Percentiles rank a stretch among this genome's conserved stretches.
These are phyloP conservation scores for Avicennia marina DNA, from an alignment of 257 asterid genomes.

Conservation along the genomic window DNA sequence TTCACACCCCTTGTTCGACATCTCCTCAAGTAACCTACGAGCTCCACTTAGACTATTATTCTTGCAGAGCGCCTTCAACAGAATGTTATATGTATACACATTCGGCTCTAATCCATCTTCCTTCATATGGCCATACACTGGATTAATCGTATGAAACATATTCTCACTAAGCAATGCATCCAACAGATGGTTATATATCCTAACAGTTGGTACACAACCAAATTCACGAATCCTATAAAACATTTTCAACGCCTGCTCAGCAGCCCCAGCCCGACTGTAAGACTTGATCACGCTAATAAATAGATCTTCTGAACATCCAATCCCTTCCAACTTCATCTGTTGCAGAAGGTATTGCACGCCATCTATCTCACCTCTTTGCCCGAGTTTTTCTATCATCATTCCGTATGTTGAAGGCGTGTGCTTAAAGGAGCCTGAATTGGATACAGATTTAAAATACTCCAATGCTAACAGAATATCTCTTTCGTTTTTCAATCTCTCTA, in stretches of 20 bases:
- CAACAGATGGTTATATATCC: slow-evolving; percentile 73
- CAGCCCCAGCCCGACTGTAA: slow-evolving; percentile 39
- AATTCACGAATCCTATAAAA: slow-evolving; percentile 75
- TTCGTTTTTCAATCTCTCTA: slow-evolving; percentile 48
- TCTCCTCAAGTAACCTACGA: slow-evolving; percentile 67
- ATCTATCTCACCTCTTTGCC: slow-evolving; percentile 51
- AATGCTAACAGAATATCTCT: slow-evolving; percentile 41
- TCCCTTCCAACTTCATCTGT: slow-evolving; percentile 77
- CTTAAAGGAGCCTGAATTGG: slow-evolving; percentile 57
- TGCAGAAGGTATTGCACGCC: slow-evolving; percentile 77
- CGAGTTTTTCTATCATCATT: slow-evolving; percentile 68
- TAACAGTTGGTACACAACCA: slow-evolving; percentile 72
- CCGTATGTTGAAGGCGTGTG: slow-evolving; percentile 70
- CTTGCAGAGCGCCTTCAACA: slow-evolving; percentile 83
- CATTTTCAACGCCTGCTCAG: slow-evolving; percentile 69
- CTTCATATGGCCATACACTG: slow-evolving; percentile 75
- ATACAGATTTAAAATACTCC: slow-evolving; percentile 57
- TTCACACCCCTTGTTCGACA: slow-evolving; percentile 75
- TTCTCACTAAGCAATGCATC: slow-evolving; percentile 82
- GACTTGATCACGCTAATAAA: slow-evolving; percentile 61
- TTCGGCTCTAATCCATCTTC: slow-evolving; percentile 83
- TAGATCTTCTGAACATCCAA: slow-evolving; percentile 58
- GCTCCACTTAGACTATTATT: slow-evolving; percentile 67
- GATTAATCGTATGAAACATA: slow-evolving; percentile 68
- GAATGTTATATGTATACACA: slow-evolving; percentile 76